Conservation (phyloP, 371 early-diverging fungal genomes). For the Synchytrium microbalum region DNA sequence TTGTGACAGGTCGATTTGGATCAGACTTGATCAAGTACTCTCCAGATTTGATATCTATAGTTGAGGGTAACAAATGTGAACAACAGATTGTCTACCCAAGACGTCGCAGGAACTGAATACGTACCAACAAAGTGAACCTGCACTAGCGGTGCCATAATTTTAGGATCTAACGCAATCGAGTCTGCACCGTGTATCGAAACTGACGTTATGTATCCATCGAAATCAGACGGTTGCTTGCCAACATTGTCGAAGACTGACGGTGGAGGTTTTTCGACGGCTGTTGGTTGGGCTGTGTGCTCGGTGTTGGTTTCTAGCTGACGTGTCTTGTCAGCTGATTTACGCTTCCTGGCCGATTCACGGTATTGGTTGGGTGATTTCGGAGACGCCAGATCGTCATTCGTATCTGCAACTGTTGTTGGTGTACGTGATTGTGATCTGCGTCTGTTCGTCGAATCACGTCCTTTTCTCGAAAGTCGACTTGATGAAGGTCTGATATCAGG, state of each 20-base stretch:
- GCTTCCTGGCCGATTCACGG: no score
- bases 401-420: no score
- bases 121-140: conserved; percentile 20
- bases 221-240: neutral
- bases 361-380: no score
- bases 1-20: conserved; percentile 18
- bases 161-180: conserved; percentile 15
- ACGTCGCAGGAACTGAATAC: neutral
- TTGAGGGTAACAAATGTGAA: neutral
- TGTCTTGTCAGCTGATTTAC: no score
- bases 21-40: conserved; percentile 21
- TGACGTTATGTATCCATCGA: conserved; percentile 11
- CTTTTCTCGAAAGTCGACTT: no score
- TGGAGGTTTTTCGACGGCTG: neutral
- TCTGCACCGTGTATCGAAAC: conserved; percentile 15
- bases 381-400: no score
- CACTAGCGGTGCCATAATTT: conserved; percentile 20
- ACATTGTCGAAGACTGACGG: neutral
- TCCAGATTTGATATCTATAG: conserved; percentile 25
- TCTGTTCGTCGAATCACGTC: no score
- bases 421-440: no score
- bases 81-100: neutral
- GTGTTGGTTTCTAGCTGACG: no score
- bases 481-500: no score
- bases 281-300: no score